Conservation (phyloP, 1,139 yeast species). For the Hyphopichia burtonii region DNA sequence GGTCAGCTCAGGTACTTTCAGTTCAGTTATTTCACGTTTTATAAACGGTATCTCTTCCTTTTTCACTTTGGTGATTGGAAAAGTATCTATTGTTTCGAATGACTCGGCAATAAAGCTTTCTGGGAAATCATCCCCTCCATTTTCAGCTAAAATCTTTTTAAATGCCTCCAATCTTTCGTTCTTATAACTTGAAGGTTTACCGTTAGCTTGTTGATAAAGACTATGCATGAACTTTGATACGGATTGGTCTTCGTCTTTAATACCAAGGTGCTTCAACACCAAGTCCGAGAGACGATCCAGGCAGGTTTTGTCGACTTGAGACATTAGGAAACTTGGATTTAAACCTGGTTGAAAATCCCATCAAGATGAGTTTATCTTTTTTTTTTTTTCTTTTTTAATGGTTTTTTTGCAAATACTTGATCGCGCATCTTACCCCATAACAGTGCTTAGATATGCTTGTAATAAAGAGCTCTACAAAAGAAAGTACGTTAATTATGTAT, state of each 20-base stretch:
- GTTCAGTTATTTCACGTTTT: too few relatives aligned
- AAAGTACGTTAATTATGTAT: too few relatives aligned
- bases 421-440: neutral
- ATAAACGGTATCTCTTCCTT: constrained; percentile 8
- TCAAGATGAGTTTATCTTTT: neutral
- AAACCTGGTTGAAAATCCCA: neutral
- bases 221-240: constrained; percentile 58
- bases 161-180: constrained; percentile 31
- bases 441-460: too few relatives aligned
- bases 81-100: constrained; percentile 24
- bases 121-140: constrained; percentile 68
- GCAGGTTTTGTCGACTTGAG: neutral
- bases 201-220: constrained; percentile 39
- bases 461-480: too few relatives aligned
- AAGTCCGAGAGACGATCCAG: constrained; percentile 3
- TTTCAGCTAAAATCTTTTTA: constrained; percentile 41
- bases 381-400: neutral
- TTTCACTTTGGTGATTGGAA: constrained; percentile 14
- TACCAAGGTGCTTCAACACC: constrained; percentile 9
- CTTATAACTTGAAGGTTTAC: constrained; percentile 9
- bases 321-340: neutral
- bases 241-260: constrained; percentile 39
- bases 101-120: constrained; percentile 38
- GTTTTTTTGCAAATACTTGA: neutral
- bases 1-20: neutral